Percentiles rank a stretch among this genome's conserved stretches.
Evolutionary conservation across 345 rosid species (phyloP).

Genomic region (Fremontodendron californicum): DNA sequence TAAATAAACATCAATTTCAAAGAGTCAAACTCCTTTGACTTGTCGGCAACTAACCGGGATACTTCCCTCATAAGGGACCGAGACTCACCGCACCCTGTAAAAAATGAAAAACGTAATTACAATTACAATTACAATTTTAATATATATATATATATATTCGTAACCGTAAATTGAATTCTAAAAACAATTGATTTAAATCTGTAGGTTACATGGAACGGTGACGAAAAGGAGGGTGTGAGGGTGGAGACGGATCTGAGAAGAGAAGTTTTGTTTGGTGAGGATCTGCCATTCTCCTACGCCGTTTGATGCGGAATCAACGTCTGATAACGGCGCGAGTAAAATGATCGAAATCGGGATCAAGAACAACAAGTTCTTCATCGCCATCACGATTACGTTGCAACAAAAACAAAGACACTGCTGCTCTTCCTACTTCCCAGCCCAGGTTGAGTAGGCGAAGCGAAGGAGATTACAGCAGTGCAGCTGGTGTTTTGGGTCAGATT

Average conservation of each 20-base stretch:
- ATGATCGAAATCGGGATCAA: neutral
- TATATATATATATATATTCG: neutral
- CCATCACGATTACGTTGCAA: neutral
- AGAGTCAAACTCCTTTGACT: conserved; percentile 37
- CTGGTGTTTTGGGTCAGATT: neutral
- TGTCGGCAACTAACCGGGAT: conserved; percentile 29
- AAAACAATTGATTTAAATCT: neutral
- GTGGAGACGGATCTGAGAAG: conserved; percentile 77
- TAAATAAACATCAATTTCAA: conserved; percentile 56
- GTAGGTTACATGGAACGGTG: conserved; percentile 65
- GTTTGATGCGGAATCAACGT: conserved; percentile 13
- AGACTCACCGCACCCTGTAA: conserved; percentile 88
- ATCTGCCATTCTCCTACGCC: conserved; percentile 51
- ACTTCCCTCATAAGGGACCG: conserved; percentile 68
- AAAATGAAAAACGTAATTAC: neutral
- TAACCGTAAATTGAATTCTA: neutral
- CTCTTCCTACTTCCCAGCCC: neutral
- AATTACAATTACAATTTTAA: neutral
- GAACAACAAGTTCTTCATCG: neutral
- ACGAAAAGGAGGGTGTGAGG: conserved; percentile 68
- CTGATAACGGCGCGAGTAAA: neutral
- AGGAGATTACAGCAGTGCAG: neutral
- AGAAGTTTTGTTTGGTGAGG: conserved; percentile 68
- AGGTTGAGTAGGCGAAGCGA: neutral
- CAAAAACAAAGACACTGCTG: neutral